phyloP scores from a whole-genome alignment of 2,329 filamentous ascomycete species.

The Immersiporthe knoxdaviesiana region DNA sequence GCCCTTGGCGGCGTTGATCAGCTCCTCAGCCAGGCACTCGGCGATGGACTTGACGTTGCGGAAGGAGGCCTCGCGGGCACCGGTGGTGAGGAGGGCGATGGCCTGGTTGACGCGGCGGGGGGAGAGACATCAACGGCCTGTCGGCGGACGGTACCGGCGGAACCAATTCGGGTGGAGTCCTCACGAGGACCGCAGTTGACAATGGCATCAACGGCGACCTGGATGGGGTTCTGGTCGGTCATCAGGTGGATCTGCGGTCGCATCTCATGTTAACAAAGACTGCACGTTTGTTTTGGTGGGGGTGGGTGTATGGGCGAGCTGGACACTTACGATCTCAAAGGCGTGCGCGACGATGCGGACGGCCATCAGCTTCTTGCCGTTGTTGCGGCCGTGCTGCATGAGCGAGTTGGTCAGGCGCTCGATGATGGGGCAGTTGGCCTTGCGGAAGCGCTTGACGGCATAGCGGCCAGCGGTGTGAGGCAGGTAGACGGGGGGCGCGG shows the following conservation, averaged over 20 bases:
- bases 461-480: constrained; percentile 98
- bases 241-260: constrained; percentile 90
- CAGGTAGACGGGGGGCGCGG: constrained; percentile 97
- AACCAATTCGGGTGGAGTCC: constrained; percentile 99
- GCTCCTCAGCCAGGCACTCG: constrained; percentile 99
- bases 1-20: constrained; percentile 99
- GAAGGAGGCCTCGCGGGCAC: constrained; percentile 98
- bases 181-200: constrained; percentile 99
- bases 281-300: constrained; percentile 1
- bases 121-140: constrained; percentile 99
- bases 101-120: constrained; percentile 99
- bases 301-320: neutral
- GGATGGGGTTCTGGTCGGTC: constrained; percentile 99
- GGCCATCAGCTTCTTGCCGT: constrained; percentile 99
- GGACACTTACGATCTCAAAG: constrained; percentile 86
- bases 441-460: constrained; percentile 99
- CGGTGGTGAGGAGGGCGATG: constrained; percentile 97
- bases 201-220: constrained; percentile 98
- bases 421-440: constrained; percentile 99
- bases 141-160: constrained; percentile 98
- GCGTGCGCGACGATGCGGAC: constrained; percentile 98
- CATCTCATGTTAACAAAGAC: constrained; percentile 38
- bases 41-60: constrained; percentile 99
- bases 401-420: constrained; percentile 99
- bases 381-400: constrained; percentile 99